Evolutionary conservation across 805 yeast genomes (phyloP), one percentile per base, ranked within the genome.

Genomic region (Candida oleophila): DNA sequence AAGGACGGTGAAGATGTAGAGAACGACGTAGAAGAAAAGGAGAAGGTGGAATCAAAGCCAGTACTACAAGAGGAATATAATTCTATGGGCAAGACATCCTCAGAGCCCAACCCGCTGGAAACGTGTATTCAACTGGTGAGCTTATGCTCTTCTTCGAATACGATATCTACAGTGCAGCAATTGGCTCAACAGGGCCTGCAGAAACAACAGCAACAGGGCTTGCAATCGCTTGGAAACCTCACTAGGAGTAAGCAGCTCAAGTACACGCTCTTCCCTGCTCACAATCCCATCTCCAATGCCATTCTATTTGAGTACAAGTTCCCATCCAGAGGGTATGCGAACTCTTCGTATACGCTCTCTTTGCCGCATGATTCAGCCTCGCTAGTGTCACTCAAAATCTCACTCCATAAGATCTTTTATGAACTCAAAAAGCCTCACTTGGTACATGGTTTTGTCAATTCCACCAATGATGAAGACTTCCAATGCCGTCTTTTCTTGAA

Each of bases 391-490:
- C 56, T 72, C 47, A 68, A 63, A 49, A 62, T 69, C 15, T 55
- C 62, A 12, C 62, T 72, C 49, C 76, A 72, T 50, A 57, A 59
- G 41, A 46, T 64, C 37, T 54, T 72, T 22, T 60, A 64, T 51
- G 55, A 58, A 15, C 49, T 66, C 35, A 69, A 68, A 46, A 60
- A 58, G 21, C 59, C 57, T 12, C 72, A 67, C 41, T 57, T 69
- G 45, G 50, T 60, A 1, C 68, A 60, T 14, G 66, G 67, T 0
- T 52, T 47, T 43, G 55, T 65, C 22, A 64, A 59, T 45, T 62
- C 61, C 53, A 54, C 65, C 4, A 59, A 71, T 9, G 71, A 68
- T 43, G 76, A 71, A 28, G 75, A 71, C 21, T 72, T 72, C 52
- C 73, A 69, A 59, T 70, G 71, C 50, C 62, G 62, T 41, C 56